These are phyloP conservation scores for Erigeron philadelphicus DNA, from an alignment of 140 eudicot genomes.

Conservation along the genomic window DNA sequence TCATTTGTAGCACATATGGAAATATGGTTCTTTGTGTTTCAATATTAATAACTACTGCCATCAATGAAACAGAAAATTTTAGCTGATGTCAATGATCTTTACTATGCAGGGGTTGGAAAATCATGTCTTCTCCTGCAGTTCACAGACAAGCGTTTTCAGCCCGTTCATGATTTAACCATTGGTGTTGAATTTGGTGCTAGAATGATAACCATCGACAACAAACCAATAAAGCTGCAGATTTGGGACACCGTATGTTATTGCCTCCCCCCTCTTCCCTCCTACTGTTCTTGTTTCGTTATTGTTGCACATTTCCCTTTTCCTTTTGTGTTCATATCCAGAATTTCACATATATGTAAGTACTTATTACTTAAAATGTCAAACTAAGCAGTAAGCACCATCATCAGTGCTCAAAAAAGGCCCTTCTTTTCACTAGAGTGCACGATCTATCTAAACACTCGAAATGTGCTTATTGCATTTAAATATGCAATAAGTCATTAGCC, in stretches of 20 bases:
- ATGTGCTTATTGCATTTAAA: no score
- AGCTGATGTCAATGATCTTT: conserved; percentile 16
- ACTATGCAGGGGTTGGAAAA: conserved; percentile 79
- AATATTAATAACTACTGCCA: not conserved
- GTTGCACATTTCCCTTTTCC: not conserved
- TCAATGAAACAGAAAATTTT: not conserved
- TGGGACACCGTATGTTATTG: conserved; percentile 82
- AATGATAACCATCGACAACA: conserved; percentile 86
- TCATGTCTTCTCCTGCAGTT: conserved; percentile 94
- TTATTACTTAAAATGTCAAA: no score
- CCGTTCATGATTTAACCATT: conserved; percentile 88
- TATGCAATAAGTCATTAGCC: no score
- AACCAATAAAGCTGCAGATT: conserved; percentile 81
- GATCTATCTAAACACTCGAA: no score
- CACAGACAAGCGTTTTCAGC: conserved; percentile 94
- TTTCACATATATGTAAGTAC: no score
- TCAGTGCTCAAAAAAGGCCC: no score
- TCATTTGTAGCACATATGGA: conserved; percentile 12
- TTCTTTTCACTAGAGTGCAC: no score
- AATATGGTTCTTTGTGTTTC: not conserved
- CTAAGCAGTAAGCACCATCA: no score
- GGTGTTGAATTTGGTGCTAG: conserved; percentile 98
- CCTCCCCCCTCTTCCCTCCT: not conserved
- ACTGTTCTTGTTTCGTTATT: not conserved
- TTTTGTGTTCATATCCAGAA: not conserved